Base-by-base conservation (phyloP, 176 grass and related monocot species). In the Panicum miliaceum region DNA sequence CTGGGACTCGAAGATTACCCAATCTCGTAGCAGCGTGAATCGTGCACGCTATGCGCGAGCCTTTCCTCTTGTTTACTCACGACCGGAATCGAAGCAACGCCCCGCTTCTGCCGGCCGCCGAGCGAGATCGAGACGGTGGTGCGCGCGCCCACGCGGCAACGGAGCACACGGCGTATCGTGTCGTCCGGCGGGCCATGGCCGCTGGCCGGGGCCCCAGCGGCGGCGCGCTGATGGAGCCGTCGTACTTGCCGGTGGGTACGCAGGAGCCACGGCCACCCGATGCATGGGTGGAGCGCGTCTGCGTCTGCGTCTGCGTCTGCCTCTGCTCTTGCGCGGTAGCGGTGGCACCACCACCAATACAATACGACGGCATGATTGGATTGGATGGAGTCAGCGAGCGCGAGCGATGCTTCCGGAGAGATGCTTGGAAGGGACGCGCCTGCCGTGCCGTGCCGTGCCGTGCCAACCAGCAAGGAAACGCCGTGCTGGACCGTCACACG, bases 181-280 rank as follows among this genome's bases (percentile, higher is more conserved):
- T 41, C 35, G 18, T 68, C 19, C 0, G 61, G n/a, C n/a, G n/a
- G n/a, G 1, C 29, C 27, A 0, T 0, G 63, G 32, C 63, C 14
- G 3, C 4, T 8, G 51, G 1, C 4, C 50, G 15, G 50, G 50
- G 50, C 4, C 15, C 0, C 4, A 19, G 50, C 46, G 62, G 36
- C 23, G 29, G 29, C 29, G 29, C 29, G 29, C 29, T 32, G 86
- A 83, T 25, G 75, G 81, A 25, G 78, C 37, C 48, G 62, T 80
- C 64, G 53, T 51, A 83, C 86, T 83, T 19, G 86, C 80, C 54
- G 80, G 37, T 71, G 2, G 86, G 5, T 22, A 19, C 50, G 47
- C 13, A 52, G 4, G 50, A 56, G 42, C 72, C 51, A 37, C 50
- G 25, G 7, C 52, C 19, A 41, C 12, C 19, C 25, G 57, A 77